phyloP scores from a whole-genome alignment of 2,329 filamentous ascomycete genomes.

The Diplocarpon mali region DNA sequence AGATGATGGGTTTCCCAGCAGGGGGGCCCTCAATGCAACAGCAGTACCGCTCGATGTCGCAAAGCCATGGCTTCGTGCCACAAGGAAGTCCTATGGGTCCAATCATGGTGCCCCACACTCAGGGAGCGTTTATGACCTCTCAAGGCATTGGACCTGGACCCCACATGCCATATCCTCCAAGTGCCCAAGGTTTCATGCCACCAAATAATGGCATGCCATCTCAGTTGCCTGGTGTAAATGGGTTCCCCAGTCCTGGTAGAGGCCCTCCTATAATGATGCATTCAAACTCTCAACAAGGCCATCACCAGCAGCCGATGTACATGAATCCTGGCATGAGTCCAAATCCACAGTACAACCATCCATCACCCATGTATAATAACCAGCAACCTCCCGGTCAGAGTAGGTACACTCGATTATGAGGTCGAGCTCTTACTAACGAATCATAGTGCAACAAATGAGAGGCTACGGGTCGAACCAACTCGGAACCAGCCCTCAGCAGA shows the following conservation, averaged over 20 bases:
- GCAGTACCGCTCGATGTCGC: slow-evolving; percentile 58
- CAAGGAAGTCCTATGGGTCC: slow-evolving; percentile 63
- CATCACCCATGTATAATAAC: slow-evolving; percentile 51
- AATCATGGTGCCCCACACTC: slow-evolving; percentile 74
- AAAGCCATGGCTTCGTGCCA: slow-evolving; percentile 60
- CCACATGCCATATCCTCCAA: slow-evolving; percentile 80
- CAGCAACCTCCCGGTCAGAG: slow-evolving; percentile 62
- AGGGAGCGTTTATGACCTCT: slow-evolving; percentile 63
- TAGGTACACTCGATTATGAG: slow-evolving; percentile 36
- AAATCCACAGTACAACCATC: slow-evolving; percentile 40
- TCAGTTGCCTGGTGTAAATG: slow-evolving; percentile 54
- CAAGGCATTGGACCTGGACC: slow-evolving; percentile 57
- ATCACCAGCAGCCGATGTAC: slow-evolving; percentile 50
- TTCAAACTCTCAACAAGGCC: slow-evolving; percentile 86
- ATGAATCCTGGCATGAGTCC: slow-evolving; percentile 68
- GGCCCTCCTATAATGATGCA: slow-evolving; percentile 89
- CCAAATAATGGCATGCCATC: slow-evolving; percentile 43
- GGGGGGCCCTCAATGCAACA: slow-evolving; percentile 57
- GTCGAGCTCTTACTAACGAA: slow-evolving; percentile 25
- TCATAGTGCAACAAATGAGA: slow-evolving; percentile 44
- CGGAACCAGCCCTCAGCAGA: slow-evolving; percentile 49
- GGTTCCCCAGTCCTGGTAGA: slow-evolving; percentile 81
- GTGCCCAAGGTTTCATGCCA: slow-evolving; percentile 50
- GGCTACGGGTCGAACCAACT: slow-evolving; percentile 50
- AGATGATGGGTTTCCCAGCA: slow-evolving; percentile 53